Conservation (phyloP, 768 basidiomycete species). For the Mycena capillaripes region DNA sequence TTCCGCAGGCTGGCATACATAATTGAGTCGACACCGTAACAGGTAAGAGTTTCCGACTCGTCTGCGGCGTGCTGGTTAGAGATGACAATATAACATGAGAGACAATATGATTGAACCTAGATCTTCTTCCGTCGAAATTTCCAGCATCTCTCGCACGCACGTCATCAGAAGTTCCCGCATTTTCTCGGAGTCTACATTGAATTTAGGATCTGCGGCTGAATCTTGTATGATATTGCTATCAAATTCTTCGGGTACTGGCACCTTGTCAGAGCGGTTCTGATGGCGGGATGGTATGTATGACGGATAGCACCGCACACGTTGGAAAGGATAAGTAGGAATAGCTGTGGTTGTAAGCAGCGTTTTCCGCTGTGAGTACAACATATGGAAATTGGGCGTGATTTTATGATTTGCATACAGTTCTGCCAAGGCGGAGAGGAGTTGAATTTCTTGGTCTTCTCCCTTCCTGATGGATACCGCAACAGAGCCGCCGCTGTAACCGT, state of each 20-base stretch:
- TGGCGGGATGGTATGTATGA: constrained; percentile 23
- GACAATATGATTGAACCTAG: too few relatives aligned
- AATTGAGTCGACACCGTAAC: constrained; percentile 27
- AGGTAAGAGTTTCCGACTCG: constrained; percentile 21
- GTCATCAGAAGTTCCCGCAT: background rate
- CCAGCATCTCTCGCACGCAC: background rate
- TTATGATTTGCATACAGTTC: constrained; percentile 7
- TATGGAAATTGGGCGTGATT: constrained; percentile 12
- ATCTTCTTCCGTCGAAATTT: background rate
- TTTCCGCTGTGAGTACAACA: constrained; percentile 17
- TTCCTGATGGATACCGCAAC: constrained; percentile 11
- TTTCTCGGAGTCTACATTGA: background rate
- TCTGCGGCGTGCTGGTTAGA: constrained; percentile 18
- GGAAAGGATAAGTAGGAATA: constrained; percentile 32
- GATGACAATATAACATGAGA: too few relatives aligned
- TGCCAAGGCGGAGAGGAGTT: constrained; percentile 23
- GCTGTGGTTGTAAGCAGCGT: background rate
- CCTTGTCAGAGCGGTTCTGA: background rate
- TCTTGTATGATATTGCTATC: background rate
- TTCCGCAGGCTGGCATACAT: constrained; percentile 22
- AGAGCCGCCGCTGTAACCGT: constrained; percentile 6
- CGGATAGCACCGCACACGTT: constrained; percentile 29
- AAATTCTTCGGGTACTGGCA: background rate
- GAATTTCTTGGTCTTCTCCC: constrained; percentile 15
- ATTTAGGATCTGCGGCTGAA: background rate